Evolutionary conservation across 768 basidiomycete genomes (phyloP), one percentile per base, ranked within the genome.

Genomic region (Tubosaeta sp.): DNA sequence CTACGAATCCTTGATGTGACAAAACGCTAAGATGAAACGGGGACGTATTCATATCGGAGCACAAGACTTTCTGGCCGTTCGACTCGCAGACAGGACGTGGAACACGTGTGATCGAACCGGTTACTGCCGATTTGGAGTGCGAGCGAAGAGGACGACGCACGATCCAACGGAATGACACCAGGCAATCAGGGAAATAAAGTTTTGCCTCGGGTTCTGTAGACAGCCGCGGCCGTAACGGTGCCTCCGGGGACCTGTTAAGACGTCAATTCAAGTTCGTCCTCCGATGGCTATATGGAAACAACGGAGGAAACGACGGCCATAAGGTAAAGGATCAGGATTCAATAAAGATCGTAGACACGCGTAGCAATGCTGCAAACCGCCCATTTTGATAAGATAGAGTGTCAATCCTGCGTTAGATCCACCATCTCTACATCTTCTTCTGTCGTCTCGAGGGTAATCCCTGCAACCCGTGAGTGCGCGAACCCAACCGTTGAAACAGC

Each of bases 401-500:
- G 16, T 12, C 14, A 32, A 32, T 6, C 32, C n/a, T 10, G 38
- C 16, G 39, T 5, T n/a, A 40, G 21, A 7, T 16, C 27, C 19
- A 16, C 36, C 59, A 61, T 44, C 46, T 60, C 59, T 4, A 51
- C 10, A 1, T 40, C 29, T 21, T 30, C 39, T 21, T 24, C 49
- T 7, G 35, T 5, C 38, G 13, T 9, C 4, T 9, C 40, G 3
- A 3, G 0, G n/a, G 13, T 1, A 19, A 3, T 7, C 7, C 0
- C 18, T 3, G 13, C 1, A 16, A 3, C 5, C 7, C 0, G 14
- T 2, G 12, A 14, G 6, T 21, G 12, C 13, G 27, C 13, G n/a
- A 48, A 48, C 7, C 18, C 31, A 11, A 44, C 13, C 38, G 44
- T 27, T n/a, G 44, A 46, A 6, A 11, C 1, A 2, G 6, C 12